Percentiles rank a stretch among this genome's conserved stretches.
phyloP scores from a whole-genome alignment of 1,139 yeast genomes.

The Diutina rugosa region DNA sequence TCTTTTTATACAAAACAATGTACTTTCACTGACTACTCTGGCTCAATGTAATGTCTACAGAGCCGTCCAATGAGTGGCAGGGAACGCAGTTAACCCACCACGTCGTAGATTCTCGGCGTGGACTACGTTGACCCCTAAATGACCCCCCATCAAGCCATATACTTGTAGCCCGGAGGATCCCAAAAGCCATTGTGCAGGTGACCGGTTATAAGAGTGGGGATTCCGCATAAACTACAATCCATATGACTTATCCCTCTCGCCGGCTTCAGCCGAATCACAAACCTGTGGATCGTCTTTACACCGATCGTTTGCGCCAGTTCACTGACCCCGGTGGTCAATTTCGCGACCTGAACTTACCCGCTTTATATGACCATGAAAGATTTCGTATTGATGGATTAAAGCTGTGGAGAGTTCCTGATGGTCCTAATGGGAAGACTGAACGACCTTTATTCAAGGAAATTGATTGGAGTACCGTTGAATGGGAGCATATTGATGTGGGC shows the following conservation, averaged over 20 bases:
- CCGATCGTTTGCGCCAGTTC: slow-evolving; percentile 71
- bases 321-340: slow-evolving; percentile 63
- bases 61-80: not conserved
- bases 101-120: not conserved
- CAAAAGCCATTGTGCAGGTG: not conserved
- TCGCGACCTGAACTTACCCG: slow-evolving; percentile 60
- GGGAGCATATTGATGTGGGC: slow-evolving; percentile 55
- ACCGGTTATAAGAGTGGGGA: not conserved
- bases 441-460: slow-evolving; percentile 74
- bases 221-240: not conserved
- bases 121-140: not conserved
- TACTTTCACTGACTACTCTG: no score
- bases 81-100: not conserved
- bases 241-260: not conserved
- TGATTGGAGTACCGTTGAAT: slow-evolving; percentile 29
- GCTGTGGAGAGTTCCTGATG: slow-evolving; percentile 56
- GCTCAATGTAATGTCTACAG: no score
- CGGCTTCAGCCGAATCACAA: slow-evolving; percentile 57
- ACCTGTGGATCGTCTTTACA: slow-evolving; percentile 71
- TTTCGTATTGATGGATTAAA: slow-evolving; percentile 24
- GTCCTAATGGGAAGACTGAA: slow-evolving; percentile 26
- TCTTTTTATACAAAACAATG: not conserved
- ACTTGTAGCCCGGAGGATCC: not conserved
- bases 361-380: slow-evolving; percentile 56
- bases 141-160: not conserved